phyloP scores from a whole-genome alignment of 106 monocot genomes.

The Phalaenopsis aphrodite region DNA sequence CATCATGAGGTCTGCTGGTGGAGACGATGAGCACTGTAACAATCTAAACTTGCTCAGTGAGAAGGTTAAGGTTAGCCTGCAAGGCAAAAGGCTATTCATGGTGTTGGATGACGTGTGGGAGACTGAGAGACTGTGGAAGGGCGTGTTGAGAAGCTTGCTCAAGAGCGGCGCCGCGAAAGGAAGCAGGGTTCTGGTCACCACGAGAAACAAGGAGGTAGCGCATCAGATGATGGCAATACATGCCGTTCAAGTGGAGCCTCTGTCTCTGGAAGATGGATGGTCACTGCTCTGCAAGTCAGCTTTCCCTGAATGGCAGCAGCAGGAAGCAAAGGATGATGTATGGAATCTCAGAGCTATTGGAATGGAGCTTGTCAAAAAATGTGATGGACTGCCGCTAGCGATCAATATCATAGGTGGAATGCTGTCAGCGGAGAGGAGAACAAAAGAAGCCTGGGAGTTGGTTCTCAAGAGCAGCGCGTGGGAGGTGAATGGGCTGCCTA shows the following conservation, averaged over 20 bases:
- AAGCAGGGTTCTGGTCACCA: constrained; percentile 1
- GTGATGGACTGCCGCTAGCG: constrained; percentile 14
- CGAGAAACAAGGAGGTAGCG: neutral
- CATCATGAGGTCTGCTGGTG: neutral
- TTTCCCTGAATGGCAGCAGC: neutral
- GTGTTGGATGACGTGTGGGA: constrained; percentile 13
- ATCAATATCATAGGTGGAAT: constrained; percentile 7
- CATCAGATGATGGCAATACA: neutral
- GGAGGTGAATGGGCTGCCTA: neutral
- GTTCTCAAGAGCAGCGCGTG: constrained; percentile 5
- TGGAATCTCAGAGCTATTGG: neutral
- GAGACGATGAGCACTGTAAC: neutral
- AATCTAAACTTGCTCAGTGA: neutral
- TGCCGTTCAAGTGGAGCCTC: neutral
- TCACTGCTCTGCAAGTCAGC: constrained; percentile 1
- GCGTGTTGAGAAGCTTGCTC: neutral
- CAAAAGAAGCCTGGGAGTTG: neutral
- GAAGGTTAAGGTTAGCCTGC: neutral
- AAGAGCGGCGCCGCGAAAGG: neutral
- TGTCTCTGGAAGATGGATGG: constrained; percentile 14
- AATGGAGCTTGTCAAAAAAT: constrained; percentile 12
- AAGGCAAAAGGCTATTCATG: neutral
- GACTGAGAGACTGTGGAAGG: too few relatives aligned
- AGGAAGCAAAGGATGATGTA: neutral
- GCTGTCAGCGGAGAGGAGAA: neutral